Percentiles rank a stretch among this genome's conserved stretches.
These are phyloP conservation scores for Neoboletus brunneissimus DNA, from an alignment of 768 basidiomycete species.

Conservation along the genomic window DNA sequence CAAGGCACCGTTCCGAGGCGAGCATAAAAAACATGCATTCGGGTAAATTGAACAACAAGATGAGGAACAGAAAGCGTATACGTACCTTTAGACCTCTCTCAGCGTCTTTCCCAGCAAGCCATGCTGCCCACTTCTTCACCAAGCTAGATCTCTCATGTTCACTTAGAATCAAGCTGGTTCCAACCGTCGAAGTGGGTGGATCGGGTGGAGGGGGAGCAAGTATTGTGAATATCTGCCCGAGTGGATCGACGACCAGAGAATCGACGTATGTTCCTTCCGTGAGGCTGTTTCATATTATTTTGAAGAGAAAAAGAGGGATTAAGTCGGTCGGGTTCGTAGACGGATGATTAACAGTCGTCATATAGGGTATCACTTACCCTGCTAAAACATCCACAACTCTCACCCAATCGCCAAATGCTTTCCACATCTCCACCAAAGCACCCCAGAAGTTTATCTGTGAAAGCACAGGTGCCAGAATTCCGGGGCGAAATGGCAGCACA, in stretches of 20 bases:
- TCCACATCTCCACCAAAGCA: constrained; percentile 30
- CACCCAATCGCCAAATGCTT: constrained; percentile 14
- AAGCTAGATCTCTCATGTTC: constrained; percentile 49
- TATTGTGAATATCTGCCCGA: constrained; percentile 28
- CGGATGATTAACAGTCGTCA: neutral
- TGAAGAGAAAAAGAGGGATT: neutral
- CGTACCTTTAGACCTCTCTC: constrained; percentile 70
- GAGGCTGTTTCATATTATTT: constrained; percentile 14
- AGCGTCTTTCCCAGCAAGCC: constrained; percentile 69
- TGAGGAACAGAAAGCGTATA: neutral
- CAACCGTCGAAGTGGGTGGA: neutral
- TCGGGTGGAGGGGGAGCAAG: constrained; percentile 15
- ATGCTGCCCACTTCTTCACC: constrained; percentile 74
- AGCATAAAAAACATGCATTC: neutral
- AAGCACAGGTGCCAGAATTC: constrained; percentile 20
- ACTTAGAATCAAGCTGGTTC: constrained; percentile 6
- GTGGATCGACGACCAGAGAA: constrained; percentile 24
- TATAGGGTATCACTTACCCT: constrained; percentile 19
- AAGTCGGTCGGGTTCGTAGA: neutral
- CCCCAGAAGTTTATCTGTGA: constrained; percentile 22
- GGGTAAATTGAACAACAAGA: neutral
- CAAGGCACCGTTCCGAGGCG: neutral
- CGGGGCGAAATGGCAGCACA: constrained; percentile 17
- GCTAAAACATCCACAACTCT: constrained; percentile 24
- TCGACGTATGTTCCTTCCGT: constrained; percentile 27